phyloP scores from a whole-genome alignment of 257 asterid genomes.

The Solanum virginianum region DNA sequence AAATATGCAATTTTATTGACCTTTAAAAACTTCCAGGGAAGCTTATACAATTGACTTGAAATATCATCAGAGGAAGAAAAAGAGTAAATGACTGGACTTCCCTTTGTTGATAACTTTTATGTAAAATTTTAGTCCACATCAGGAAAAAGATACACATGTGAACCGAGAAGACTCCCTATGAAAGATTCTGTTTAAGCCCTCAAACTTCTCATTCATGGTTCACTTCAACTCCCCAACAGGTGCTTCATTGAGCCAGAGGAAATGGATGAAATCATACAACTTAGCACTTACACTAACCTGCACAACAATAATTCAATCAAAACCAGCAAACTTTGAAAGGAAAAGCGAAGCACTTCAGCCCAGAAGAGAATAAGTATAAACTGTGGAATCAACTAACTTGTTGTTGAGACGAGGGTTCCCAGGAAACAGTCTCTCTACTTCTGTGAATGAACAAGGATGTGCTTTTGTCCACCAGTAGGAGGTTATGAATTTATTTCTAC shows the following conservation, averaged over 20 bases:
- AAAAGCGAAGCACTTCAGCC: neutral
- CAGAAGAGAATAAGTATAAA: neutral
- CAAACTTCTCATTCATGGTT: neutral
- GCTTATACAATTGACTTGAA: neutral
- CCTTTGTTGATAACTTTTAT: neutral
- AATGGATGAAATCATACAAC: constrained; percentile 86
- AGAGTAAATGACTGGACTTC: neutral
- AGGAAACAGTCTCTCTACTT: too few species aligned
- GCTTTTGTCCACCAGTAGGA: neutral
- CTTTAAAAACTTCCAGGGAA: neutral
- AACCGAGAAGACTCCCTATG: neutral
- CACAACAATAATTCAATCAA: neutral
- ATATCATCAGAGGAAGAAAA: neutral
- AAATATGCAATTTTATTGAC: neutral
- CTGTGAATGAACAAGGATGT: neutral
- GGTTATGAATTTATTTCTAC: neutral
- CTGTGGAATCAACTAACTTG: too few species aligned
- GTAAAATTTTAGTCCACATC: neutral
- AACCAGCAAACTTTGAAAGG: neutral
- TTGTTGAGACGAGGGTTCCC: too few species aligned
- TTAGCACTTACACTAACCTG: constrained; percentile 97
- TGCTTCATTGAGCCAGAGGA: constrained; percentile 94
- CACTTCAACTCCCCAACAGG: constrained; percentile 94
- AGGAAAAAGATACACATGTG: neutral
- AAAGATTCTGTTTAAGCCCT: neutral